Conservation (phyloP, 495 filamentous ascomycete genomes). For the Elaphomyces granulatus region DNA sequence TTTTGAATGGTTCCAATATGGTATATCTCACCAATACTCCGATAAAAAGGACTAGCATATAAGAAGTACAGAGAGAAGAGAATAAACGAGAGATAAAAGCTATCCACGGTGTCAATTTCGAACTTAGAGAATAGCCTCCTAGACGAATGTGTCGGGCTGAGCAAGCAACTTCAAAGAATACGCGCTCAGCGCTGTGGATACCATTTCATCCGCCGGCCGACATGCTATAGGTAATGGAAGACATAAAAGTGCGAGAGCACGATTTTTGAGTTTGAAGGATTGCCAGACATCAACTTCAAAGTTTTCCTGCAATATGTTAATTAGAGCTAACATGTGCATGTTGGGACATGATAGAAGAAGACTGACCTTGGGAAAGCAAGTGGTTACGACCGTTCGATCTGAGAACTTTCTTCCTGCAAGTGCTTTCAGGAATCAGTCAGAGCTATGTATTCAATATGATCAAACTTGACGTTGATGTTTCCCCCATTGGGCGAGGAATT, state of each 20-base stretch:
- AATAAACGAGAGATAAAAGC: neutral
- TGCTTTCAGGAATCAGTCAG: conserved; percentile 69
- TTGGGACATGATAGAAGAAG: too few relatives aligned
- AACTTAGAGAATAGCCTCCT: too few relatives aligned
- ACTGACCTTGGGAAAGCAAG: conserved; percentile 81
- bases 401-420: conserved; percentile 91
- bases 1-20: neutral
- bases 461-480: conserved; percentile 95
- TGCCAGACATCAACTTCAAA: conserved; percentile 70
- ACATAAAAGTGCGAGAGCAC: neutral
- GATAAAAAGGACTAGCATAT: neutral
- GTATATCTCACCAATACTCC: neutral
- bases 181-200: too few relatives aligned
- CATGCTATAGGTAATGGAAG: neutral
- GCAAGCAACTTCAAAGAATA: too few relatives aligned
- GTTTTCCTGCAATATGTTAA: conserved; percentile 47
- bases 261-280: conserved; percentile 5
- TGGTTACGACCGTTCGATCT: conserved; percentile 88
- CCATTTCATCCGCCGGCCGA: neutral
- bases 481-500: conserved; percentile 75
- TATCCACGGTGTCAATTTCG: too few relatives aligned
- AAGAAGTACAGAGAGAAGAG: neutral
- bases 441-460: conserved; percentile 55
- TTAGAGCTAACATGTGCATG: too few relatives aligned
- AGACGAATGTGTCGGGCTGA: too few relatives aligned